phyloP scores from a whole-genome alignment of 176 grass and related monocot genomes.

The Carex cristatella region DNA sequence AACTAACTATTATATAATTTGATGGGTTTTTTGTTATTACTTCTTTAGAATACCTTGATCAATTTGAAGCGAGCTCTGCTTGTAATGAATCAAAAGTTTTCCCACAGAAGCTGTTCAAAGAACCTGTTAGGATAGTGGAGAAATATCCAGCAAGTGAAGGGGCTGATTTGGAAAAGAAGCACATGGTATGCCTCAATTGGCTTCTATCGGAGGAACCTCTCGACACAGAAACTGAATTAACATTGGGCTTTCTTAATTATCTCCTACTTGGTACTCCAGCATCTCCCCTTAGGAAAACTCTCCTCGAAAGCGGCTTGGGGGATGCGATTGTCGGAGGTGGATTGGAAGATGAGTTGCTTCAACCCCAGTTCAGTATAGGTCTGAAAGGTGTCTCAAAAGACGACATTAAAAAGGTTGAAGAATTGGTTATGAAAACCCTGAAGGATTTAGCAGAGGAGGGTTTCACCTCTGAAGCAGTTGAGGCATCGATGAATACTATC shows the following conservation, averaged over 20 bases:
- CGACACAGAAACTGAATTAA: constrained; percentile 77
- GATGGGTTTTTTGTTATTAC: constrained; percentile 15
- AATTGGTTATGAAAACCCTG: constrained; percentile 75
- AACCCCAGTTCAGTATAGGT: constrained; percentile 90
- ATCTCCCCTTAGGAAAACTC: constrained; percentile 78
- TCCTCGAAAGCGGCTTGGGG: constrained; percentile 88
- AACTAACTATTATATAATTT: constrained; percentile 12
- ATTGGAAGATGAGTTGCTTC: constrained; percentile 95
- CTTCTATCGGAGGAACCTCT: constrained; percentile 77
- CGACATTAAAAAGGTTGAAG: constrained; percentile 72
- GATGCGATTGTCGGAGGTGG: constrained; percentile 92
- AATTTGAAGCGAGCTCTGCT: constrained; percentile 70
- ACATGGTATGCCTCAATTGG: constrained; percentile 97
- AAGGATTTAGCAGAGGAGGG: constrained; percentile 69
- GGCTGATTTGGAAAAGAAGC: constrained; percentile 83
- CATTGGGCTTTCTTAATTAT: constrained; percentile 85
- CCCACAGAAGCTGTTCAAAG: constrained; percentile 80
- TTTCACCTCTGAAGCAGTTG: constrained; percentile 87
- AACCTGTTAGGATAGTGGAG: constrained; percentile 62
- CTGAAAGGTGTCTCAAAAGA: constrained; percentile 85
- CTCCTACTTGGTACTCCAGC: constrained; percentile 92
- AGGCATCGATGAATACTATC: constrained; percentile 96
- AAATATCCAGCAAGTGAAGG: constrained; percentile 84
- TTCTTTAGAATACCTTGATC: constrained; percentile 75
- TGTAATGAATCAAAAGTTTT: constrained; percentile 75